Evolutionary conservation across 495 filamentous ascomycete genomes (phyloP).

Genomic region (Aspergillus cavernicola): DNA sequence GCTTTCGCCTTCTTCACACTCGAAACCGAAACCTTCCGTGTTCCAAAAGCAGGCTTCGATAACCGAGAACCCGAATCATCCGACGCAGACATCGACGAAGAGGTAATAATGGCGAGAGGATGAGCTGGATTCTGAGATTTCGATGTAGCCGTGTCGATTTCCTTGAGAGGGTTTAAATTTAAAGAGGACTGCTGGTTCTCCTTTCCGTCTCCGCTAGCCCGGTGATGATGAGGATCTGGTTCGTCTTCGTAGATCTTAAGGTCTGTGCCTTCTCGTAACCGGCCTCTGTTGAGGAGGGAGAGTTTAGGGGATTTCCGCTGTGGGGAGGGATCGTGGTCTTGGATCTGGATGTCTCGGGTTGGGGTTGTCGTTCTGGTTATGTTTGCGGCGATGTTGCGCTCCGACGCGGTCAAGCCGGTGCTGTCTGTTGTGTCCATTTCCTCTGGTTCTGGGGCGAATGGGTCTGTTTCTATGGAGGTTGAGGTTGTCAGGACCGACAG

Average conservation of each 20-base stretch:
- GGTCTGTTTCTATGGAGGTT: conserved; percentile 24
- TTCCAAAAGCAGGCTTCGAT: conserved; percentile 16
- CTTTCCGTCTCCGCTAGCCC: conserved; percentile 29
- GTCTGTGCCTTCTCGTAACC: conserved; percentile 19
- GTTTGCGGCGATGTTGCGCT: conserved; percentile 44
- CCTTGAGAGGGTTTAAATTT: not conserved
- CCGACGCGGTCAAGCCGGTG: conserved; percentile 30
- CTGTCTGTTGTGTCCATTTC: not conserved
- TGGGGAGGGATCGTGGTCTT: conserved; percentile 14
- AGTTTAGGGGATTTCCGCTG: conserved; percentile 33
- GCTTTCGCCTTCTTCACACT: conserved; percentile 30
- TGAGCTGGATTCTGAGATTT: not conserved
- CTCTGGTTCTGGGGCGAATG: conserved; percentile 13
- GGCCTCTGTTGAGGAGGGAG: conserved; percentile 26
- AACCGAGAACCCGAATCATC: conserved; percentile 5
- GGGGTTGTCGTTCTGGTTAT: not conserved
- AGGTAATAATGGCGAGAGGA: conserved; percentile 6
- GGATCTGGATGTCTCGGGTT: not conserved
- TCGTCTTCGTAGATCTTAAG: conserved; percentile 39
- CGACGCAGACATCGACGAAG: conserved; percentile 13
- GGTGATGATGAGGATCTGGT: conserved; percentile 25
- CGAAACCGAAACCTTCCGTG: conserved; percentile 25
- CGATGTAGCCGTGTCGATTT: not conserved
- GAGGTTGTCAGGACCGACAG: conserved; percentile 36
- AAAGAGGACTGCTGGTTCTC: conserved; percentile 26